Evolutionary conservation across 1,284 basidiomycete genomes (phyloP), one percentile per base, ranked within the genome.

Genomic region (Pascua sp.): DNA sequence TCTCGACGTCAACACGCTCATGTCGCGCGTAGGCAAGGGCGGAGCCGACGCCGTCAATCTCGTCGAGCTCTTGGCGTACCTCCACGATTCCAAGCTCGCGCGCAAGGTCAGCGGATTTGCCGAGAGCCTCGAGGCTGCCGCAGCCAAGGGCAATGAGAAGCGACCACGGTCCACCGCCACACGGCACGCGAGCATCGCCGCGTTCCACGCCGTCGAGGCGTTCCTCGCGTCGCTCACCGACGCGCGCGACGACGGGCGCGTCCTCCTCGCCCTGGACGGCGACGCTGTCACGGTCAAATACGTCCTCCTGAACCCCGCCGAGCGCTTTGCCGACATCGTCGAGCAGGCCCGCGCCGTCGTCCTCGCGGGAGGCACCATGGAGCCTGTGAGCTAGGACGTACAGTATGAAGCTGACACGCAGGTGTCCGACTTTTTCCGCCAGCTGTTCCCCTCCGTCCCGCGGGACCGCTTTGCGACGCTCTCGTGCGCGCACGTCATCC

Each of bases 351-450:
- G 91, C 40, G 84, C 88, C 1, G 86, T 98, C 9, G 79, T 98
- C 24, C 80, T 98, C 13, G 93, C 94, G 0, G 95, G 95, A 10
- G 95, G 95, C 2, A 98, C 95, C 0, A 98, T 98, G 95, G 92
- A 91, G 42, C 95, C 95, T 9, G 90, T 93, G 67, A 56, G 80
- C 65, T 12, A 8, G 4, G 1, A 8, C 15, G n/a, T 5, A 2
- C 12, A 8, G 7, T 42, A 12, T 15, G 48, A 2, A 11, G n/a
- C 10, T 58, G 13, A 51, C 24, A n/a, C 0, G 4, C 66, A 95
- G 91, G 87, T 97, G 47, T 86, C 88, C n/a, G 93, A 97, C 73
- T 85, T 98, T 24, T 80, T 85, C 36, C 81, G 82, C 53, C 94
- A 98, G 68, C 80, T 98, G 4, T 91, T 98, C 67, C 82, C 86